These are phyloP conservation scores for Secale cereale DNA, from an alignment of 176 grass and related monocot genomes.

Conservation along the genomic window DNA sequence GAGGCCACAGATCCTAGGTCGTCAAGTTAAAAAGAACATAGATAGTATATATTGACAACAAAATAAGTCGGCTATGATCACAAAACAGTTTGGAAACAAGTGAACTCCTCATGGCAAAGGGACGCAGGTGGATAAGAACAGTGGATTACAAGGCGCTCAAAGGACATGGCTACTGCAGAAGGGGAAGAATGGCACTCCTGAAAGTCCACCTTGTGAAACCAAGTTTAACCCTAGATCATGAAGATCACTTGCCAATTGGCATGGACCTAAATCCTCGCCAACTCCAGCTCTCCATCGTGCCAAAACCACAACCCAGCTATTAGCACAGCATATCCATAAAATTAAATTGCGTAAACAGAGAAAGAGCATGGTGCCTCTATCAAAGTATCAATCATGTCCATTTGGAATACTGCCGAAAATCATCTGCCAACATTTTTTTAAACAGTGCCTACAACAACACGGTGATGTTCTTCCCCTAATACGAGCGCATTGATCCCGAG, in stretches of 20 bases:
- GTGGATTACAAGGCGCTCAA: background rate
- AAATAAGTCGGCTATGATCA: background rate
- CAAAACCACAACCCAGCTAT: background rate
- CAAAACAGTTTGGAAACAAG: background rate
- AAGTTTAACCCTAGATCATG: too few species aligned
- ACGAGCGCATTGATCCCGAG: background rate
- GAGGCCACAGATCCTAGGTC: background rate
- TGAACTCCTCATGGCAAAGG: background rate
- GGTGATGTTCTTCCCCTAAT: background rate
- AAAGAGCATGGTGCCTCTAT: background rate
- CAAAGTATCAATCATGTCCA: background rate
- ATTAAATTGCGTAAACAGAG: too few species aligned
- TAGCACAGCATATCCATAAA: background rate
- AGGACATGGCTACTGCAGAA: background rate
- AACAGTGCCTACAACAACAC: background rate
- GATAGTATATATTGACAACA: background rate
- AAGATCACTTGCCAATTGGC: background rate
- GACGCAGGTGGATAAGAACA: background rate
- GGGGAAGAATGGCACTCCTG: too few species aligned
- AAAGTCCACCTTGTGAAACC: too few species aligned
- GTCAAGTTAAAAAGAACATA: background rate
- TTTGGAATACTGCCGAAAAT: background rate
- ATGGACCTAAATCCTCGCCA: background rate
- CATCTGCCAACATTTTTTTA: background rate
- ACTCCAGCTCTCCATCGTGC: background rate